Conservation (phyloP, 2,329 filamentous ascomycete species). For the Tolypocladium album region DNA sequence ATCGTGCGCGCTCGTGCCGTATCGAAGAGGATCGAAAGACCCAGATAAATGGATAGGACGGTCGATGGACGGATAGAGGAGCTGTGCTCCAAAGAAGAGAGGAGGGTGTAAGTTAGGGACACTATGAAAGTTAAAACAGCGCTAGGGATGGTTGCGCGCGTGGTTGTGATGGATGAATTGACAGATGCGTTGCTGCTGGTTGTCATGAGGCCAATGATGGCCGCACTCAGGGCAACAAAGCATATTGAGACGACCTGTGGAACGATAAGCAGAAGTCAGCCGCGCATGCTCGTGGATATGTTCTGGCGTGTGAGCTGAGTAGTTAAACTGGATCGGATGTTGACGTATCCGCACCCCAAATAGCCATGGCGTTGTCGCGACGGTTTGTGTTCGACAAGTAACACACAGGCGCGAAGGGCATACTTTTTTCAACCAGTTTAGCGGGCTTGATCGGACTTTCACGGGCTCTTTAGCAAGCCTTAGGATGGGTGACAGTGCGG, state of each 20-base stretch:
- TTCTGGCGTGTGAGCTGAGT: background rate
- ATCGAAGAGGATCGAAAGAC: slow-evolving; percentile 7
- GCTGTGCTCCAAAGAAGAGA: slow-evolving; percentile 3
- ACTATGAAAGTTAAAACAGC: background rate
- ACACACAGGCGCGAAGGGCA: background rate
- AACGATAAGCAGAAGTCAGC: background rate
- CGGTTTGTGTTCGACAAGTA: background rate
- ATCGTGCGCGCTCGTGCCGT: slow-evolving; percentile 8
- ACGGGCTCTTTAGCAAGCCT: background rate
- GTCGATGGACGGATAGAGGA: slow-evolving; percentile 7
- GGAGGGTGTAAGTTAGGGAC: background rate
- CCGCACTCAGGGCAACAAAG: slow-evolving; percentile 1
- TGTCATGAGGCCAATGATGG: slow-evolving; percentile 1
- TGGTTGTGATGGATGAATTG: background rate
- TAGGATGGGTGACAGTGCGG: background rate
- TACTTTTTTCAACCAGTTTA: slow-evolving; percentile 3
- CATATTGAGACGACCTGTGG: background rate
- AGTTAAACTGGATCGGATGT: background rate
- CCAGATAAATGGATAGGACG: slow-evolving; percentile 7
- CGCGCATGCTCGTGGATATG: background rate
- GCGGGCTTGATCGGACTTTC: background rate
- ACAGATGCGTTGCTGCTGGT: background rate
- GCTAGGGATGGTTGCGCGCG: background rate
- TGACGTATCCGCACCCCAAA: background rate
- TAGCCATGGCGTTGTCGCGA: too few species aligned